These are phyloP conservation scores for Metschnikowia corniflorae DNA, from an alignment of 805 yeast species.

Conservation along the genomic window DNA sequence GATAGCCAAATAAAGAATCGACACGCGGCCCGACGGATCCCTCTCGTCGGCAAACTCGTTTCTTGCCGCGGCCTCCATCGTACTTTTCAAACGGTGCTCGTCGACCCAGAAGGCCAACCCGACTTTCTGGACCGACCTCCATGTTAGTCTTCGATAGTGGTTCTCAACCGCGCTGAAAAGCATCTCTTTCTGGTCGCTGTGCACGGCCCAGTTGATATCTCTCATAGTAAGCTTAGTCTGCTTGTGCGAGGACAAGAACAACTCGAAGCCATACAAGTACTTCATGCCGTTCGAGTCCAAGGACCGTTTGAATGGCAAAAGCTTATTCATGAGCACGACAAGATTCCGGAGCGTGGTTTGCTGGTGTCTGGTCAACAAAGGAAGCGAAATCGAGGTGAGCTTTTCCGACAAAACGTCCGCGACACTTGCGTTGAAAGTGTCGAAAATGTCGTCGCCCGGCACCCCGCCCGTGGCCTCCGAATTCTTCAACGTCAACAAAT, in stretches of 20 bases:
- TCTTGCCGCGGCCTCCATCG: constrained; percentile 68
- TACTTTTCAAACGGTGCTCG: constrained; percentile 26
- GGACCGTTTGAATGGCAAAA: constrained; percentile 41
- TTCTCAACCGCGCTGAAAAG: constrained; percentile 49
- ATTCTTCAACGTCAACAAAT: constrained; percentile 11
- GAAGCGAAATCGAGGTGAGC: constrained; percentile 63
- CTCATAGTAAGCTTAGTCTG: constrained; percentile 65
- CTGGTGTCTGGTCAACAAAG: constrained; percentile 85
- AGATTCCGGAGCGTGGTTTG: constrained; percentile 77
- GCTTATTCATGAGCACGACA: constrained; percentile 57
- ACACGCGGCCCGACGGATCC: constrained; percentile 68
- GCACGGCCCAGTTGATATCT: constrained; percentile 85
- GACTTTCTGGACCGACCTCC: constrained; percentile 57
- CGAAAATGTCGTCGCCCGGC: constrained; percentile 21
- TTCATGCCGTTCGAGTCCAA: constrained; percentile 67
- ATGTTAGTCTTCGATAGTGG: constrained; percentile 46
- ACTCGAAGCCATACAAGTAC: constrained; percentile 65
- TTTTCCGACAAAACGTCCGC: constrained; percentile 53
- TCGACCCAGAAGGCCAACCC: constrained; percentile 71
- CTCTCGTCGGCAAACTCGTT: constrained; percentile 59
- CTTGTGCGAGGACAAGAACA: constrained; percentile 50
- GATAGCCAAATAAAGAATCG: constrained; percentile 75
- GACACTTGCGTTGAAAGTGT: constrained; percentile 39
- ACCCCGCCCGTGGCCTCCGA: constrained; percentile 1
- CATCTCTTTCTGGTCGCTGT: constrained; percentile 72